Conservation (phyloP, 2,329 filamentous ascomycete species). For the Arachnopeziza araneosa region DNA sequence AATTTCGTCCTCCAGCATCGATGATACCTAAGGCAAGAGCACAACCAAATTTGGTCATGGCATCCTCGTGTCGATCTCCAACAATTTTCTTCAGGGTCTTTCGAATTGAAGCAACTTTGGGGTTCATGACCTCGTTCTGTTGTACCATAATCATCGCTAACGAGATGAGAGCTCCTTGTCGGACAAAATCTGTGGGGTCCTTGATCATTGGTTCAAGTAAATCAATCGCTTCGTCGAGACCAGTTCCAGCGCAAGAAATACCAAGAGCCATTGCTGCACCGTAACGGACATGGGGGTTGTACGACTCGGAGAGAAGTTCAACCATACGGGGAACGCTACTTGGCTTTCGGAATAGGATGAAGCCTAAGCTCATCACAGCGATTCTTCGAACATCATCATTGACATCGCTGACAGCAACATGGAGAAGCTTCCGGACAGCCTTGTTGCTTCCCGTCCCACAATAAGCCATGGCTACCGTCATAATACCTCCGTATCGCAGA, state of each 20-base stretch:
- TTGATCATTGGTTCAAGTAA: conserved; percentile 99
- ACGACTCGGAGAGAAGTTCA: conserved; percentile 93
- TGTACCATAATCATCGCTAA: conserved; percentile 99
- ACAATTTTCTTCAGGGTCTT: conserved; percentile 94
- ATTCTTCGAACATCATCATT: conserved; percentile 95
- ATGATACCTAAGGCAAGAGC: conserved; percentile 94
- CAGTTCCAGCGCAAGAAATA: conserved; percentile 95
- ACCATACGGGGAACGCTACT: conserved; percentile 98
- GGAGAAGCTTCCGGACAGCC: conserved; percentile 89
- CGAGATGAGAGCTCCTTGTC: conserved; percentile 90
- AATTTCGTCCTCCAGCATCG: conserved; percentile 95
- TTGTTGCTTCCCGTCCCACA: conserved; percentile 98
- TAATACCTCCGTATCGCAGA: conserved; percentile 92
- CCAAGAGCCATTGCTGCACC: conserved; percentile 97
- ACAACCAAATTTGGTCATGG: conserved; percentile 98
- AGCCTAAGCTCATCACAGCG: conserved; percentile 95
- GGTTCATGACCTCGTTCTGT: conserved; percentile 98
- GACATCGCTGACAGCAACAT: conserved; percentile 95
- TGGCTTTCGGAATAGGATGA: conserved; percentile 97
- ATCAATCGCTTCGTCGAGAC: conserved; percentile 92
- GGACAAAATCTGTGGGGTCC: conserved; percentile 96
- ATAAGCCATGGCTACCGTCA: conserved; percentile 97
- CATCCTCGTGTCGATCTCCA: conserved; percentile 92
- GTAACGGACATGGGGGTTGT: conserved; percentile 97
- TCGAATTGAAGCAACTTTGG: conserved; percentile 84